Evolutionary conservation across 228 moss, liverwort and hornwort species (phyloP), one percentile per base, ranked within the genome.

Genomic region (Sphagnum fallax): DNA sequence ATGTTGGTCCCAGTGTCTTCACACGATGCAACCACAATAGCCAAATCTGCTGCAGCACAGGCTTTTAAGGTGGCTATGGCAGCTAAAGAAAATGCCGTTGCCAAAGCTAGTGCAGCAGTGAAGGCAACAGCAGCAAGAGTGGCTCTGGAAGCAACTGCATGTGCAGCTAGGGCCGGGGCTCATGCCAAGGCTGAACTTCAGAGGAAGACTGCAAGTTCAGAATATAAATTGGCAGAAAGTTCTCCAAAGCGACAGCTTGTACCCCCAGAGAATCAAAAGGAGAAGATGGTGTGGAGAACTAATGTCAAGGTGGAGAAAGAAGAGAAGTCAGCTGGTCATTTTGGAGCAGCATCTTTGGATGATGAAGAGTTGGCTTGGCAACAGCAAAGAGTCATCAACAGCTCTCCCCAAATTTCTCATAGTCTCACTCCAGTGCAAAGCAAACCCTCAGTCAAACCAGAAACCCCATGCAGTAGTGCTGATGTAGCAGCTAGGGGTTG

Each of bases 281-380:
- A 83, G 52, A 83, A 75, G 70, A 71, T 71, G 16, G 60, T 61
- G 14, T 73, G 63, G 70, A 77, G 75, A 78, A 73, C 67, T 8
- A 88, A 87, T 53, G 81, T 83, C 74, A 92, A 89, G 72, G 47
- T 76, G 49, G 91, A 90, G 70, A 75, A 75, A 49, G 90, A 85
- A 13, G 83, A 90, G 0, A 75, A 67, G 6, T 73, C 76, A 16
- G 66, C 51, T 4, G 60, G 60, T 6, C 74, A 84, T 7, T 1
- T 71, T 6, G 75, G 74, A n/a, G 61, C 70, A 13, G 81, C 74
- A 59, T 88, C 91, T 0, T 77, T 96, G 58, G 93, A 88, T 74
- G 96, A 96, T 63, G 93, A 92, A 71, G 88, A 96, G 75, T 78
- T 96, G 61, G 96, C 93, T 64, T 91, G 96, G 12, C 93, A 96